A percentile compares a stretch with the other conserved stretches of the same genome.
These are phyloP conservation scores for Flaveria brownii DNA, from an alignment of 129 eudicot species.

Conservation along the genomic window DNA sequence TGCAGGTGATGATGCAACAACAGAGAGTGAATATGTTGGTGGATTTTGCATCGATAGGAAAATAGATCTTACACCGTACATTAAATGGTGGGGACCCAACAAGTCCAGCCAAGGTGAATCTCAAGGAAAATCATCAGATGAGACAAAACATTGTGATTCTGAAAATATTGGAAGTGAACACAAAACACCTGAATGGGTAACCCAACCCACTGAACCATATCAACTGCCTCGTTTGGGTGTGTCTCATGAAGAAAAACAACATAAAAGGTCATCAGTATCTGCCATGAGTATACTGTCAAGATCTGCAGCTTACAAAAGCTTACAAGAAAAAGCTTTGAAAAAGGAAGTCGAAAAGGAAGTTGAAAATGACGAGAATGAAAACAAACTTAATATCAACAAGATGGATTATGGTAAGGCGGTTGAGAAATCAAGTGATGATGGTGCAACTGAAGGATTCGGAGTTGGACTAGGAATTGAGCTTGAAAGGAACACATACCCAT, in stretches of 20 bases:
- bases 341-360: constrained; percentile 44
- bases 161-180: constrained; percentile 73
- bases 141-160: constrained; percentile 44
- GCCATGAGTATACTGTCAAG: constrained; percentile 83
- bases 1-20: constrained; percentile 70
- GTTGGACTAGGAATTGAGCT: constrained; percentile 49
- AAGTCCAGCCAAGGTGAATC: constrained; percentile 59
- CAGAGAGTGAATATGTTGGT: constrained; percentile 60
- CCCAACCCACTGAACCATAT: constrained; percentile 77
- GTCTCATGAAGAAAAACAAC: constrained; percentile 46
- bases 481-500: constrained; percentile 55
- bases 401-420: constrained; percentile 65
- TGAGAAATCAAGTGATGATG: constrained; percentile 55
- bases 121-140: constrained; percentile 56
- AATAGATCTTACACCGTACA: constrained; percentile 78
- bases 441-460: constrained; percentile 61
- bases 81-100: constrained; percentile 92
- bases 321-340: constrained; percentile 70
- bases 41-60: constrained; percentile 71
- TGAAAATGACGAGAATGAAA: constrained; percentile 80
- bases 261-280: constrained; percentile 56
- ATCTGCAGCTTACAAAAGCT: constrained; percentile 84
- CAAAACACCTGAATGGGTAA: constrained; percentile 54
- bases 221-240: constrained; percentile 83
- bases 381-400: constrained; percentile 62